phyloP scores from a whole-genome alignment of 257 asterid species.

The Capsicum rhomboideum region DNA sequence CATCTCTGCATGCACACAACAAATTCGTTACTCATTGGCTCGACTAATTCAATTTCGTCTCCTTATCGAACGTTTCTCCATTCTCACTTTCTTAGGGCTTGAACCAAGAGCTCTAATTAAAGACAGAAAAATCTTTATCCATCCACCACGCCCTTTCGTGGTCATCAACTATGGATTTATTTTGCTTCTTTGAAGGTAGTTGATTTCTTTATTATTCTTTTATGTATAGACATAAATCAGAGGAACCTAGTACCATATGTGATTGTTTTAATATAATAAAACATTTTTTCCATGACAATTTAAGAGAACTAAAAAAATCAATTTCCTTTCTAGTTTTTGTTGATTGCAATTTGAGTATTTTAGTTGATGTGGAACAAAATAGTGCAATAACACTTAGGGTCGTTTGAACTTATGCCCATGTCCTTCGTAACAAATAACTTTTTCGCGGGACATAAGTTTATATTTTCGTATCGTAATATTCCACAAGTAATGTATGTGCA shows the following conservation, averaged over 20 bases:
- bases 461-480: too few relatives aligned
- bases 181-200: neutral
- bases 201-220: neutral
- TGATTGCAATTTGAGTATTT: neutral
- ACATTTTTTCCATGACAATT: neutral
- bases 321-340: neutral
- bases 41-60: neutral
- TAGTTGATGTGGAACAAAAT: neutral
- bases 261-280: neutral
- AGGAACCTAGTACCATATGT: neutral
- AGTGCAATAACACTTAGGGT: neutral
- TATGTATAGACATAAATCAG: neutral
- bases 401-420: too few relatives aligned
- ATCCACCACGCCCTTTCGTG: neutral
- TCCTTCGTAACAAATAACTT: too few relatives aligned
- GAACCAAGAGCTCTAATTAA: neutral
- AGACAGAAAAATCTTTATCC: neutral
- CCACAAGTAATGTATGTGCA: too few relatives aligned
- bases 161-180: neutral
- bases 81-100: neutral
- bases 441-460: too few relatives aligned
- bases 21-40: neutral
- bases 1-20: slow-evolving; percentile 38
- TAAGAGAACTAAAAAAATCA: neutral
- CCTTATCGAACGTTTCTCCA: neutral